Evolutionary conservation across 73 alveolate genomes (phyloP).

Genomic region (Paramecium sonneborni): DNA sequence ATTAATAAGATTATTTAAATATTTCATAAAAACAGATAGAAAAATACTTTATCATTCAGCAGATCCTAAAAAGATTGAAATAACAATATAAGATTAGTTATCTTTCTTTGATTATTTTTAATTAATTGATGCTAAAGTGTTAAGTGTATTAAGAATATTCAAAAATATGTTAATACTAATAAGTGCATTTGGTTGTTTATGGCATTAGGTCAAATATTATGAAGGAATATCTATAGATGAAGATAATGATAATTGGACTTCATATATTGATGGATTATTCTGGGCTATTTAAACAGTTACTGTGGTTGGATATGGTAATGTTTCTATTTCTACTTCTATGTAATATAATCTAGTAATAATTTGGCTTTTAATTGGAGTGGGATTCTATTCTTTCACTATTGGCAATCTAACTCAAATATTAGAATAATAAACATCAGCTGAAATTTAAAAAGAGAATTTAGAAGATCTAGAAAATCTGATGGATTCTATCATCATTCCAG

Average conservation of each 20-base stretch:
- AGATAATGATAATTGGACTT: neutral
- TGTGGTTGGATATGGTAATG: conserved; percentile 88
- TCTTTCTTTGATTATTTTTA: neutral
- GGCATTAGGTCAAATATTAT: conserved; percentile 10
- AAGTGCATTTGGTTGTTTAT: conserved; percentile 33
- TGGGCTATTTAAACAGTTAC: conserved; percentile 84
- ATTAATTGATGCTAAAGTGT: neutral
- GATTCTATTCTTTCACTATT: conserved; percentile 79
- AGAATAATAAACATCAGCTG: conserved; percentile 64
- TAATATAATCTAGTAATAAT: conserved; percentile 69
- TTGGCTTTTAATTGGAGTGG: conserved; percentile 81
- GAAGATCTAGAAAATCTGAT: neutral
- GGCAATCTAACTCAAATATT: conserved; percentile 73
- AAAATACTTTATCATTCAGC: neutral
- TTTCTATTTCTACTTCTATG: conserved; percentile 70
- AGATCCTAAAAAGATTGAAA: neutral
- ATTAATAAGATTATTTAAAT: conserved; percentile 2
- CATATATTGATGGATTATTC: conserved; percentile 47
- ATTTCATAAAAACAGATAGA: neutral
- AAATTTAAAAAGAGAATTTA: neutral
- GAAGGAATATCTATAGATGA: neutral
- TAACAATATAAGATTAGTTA: neutral
- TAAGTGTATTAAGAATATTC: neutral
- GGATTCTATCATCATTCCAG: neutral
- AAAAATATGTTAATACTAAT: neutral